Evolutionary conservation across 164 flowering plant genomes (phyloP).

Genomic region (Piper longum): DNA sequence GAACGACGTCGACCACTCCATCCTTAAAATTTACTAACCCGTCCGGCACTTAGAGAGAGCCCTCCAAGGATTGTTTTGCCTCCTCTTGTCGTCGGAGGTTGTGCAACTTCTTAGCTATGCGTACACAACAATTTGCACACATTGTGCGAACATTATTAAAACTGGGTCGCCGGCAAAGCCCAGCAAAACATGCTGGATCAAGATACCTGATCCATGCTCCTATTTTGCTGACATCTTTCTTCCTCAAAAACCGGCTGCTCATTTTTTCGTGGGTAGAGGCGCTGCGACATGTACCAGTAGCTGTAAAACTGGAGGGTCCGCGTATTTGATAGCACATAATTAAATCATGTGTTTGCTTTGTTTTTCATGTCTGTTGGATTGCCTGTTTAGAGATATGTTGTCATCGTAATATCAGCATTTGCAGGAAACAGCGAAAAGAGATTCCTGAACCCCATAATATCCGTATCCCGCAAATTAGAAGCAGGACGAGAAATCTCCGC

Average conservation of each 20-base stretch:
- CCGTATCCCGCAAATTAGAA: slow-evolving; percentile 7
- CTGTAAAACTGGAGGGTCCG: slow-evolving; percentile 15
- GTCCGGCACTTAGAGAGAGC: slow-evolving; percentile 18
- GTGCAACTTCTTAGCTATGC: slow-evolving; percentile 17
- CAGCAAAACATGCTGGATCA: too few species aligned
- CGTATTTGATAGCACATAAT: slow-evolving; percentile 9
- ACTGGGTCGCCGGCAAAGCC: neutral
- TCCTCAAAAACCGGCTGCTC: neutral
- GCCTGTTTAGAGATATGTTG: slow-evolving; percentile 13
- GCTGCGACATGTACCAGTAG: slow-evolving; percentile 15
- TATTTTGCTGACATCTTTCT: neutral
- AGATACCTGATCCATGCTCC: neutral
- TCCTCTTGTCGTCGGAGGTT: slow-evolving; percentile 14
- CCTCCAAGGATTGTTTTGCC: slow-evolving; percentile 14
- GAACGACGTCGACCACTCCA: too few species aligned
- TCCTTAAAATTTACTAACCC: too few species aligned
- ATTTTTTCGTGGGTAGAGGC: slow-evolving; percentile 9
- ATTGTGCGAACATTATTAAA: slow-evolving; percentile 17
- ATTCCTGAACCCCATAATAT: slow-evolving; percentile 31
- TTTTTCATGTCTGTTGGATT: slow-evolving; percentile 5
- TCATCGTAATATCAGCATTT: slow-evolving; percentile 7
- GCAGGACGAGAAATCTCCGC: too few species aligned
- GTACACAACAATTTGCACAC: slow-evolving; percentile 30
- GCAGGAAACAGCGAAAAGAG: slow-evolving; percentile 12
- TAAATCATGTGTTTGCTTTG: slow-evolving; percentile 21